A percentile compares a stretch with the other conserved stretches of the same genome.
phyloP scores from a whole-genome alignment of 257 asterid species.

The Solanum paucissectum region DNA sequence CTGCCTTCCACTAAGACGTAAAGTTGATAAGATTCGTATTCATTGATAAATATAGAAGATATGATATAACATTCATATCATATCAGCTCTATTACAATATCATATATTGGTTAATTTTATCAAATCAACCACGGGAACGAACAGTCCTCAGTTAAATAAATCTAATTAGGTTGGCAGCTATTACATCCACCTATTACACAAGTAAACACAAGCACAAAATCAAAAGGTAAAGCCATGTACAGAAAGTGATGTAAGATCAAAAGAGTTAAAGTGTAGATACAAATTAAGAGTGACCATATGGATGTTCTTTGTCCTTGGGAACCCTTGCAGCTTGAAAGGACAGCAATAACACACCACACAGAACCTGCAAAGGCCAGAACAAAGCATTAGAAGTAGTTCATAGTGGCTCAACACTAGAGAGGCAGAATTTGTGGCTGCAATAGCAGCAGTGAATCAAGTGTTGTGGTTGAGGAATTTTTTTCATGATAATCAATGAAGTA shows the following conservation, averaged over 20 bases:
- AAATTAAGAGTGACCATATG: slow-evolving; percentile 92
- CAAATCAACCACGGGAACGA: not conserved
- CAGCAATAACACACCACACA: slow-evolving; percentile 87
- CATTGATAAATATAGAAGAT: not conserved
- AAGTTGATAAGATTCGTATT: not conserved
- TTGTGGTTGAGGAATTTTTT: not conserved
- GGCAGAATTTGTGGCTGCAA: not conserved
- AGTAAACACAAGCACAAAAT: not conserved
- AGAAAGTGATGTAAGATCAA: slow-evolving; percentile 22
- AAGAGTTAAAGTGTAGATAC: slow-evolving; percentile 48
- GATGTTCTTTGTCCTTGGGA: slow-evolving; percentile 98
- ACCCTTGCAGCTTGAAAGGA: slow-evolving; percentile 77
- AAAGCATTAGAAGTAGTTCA: not conserved
- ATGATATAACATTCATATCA: not conserved
- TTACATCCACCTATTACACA: not conserved
- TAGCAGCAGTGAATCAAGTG: not conserved
- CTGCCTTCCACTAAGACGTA: not conserved
- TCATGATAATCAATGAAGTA: not conserved
- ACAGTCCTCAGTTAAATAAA: not conserved
- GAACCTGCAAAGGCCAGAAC: slow-evolving; percentile 40
- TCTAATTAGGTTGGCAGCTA: not conserved
- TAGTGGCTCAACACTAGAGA: not conserved
- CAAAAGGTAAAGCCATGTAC: not conserved
- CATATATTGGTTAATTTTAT: not conserved
- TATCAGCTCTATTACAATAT: not conserved